phyloP scores from a whole-genome alignment of 2,329 filamentous ascomycete genomes.

The Penicillium sp. region DNA sequence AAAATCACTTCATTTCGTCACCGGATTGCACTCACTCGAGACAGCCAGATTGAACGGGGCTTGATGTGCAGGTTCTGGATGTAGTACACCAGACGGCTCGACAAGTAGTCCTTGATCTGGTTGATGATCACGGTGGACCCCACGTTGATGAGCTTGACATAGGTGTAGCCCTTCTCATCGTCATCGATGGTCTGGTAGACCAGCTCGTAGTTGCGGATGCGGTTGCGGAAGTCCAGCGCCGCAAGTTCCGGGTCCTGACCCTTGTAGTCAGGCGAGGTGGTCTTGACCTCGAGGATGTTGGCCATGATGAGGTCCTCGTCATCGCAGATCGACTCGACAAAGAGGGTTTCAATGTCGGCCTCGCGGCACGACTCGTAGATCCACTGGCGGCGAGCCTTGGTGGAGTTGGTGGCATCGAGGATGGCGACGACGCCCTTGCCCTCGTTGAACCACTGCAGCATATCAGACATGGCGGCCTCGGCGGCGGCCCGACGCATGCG shows the following conservation, averaged over 20 bases:
- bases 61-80: constrained; percentile 98
- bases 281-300: constrained; percentile 97
- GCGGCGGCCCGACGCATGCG: constrained; percentile 83
- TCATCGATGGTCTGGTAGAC: constrained; percentile 92
- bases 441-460: constrained; percentile 86
- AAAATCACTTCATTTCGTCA: background rate
- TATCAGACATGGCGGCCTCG: constrained; percentile 87
- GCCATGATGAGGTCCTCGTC: constrained; percentile 95
- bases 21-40: constrained; percentile 64
- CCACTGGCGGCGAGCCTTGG: constrained; percentile 86
- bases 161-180: constrained; percentile 84
- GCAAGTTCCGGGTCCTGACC: constrained; percentile 92
- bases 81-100: constrained; percentile 95
- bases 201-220: constrained; percentile 96
- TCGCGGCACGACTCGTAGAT: constrained; percentile 76
- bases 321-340: constrained; percentile 96
- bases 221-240: constrained; percentile 86
- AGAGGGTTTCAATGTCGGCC: constrained; percentile 84
- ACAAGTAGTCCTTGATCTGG: constrained; percentile 92
- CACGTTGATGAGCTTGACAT: constrained; percentile 96
- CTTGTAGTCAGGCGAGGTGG: constrained; percentile 89
- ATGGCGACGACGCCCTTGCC: constrained; percentile 84
- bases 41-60: constrained; percentile 93
- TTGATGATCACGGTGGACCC: constrained; percentile 98
- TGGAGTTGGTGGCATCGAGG: constrained; percentile 95